Evolutionary conservation across 2,329 filamentous ascomycete genomes (phyloP).

Genomic region (Nemania sp.): DNA sequence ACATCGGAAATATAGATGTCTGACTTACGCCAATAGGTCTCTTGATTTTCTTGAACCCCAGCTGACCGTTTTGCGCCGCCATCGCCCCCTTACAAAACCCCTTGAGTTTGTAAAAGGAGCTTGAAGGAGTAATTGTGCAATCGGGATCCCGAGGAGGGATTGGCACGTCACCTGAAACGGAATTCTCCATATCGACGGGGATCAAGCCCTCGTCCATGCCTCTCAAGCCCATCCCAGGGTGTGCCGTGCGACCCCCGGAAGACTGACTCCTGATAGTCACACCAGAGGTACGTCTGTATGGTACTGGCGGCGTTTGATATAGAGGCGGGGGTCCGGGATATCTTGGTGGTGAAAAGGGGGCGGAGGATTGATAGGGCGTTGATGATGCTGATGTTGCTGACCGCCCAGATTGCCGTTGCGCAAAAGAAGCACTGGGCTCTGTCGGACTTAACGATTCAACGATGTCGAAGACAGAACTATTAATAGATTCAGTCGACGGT

Average conservation of each 20-base stretch:
- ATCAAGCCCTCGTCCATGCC: slow-evolving; percentile 43
- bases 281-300: slow-evolving; percentile 21
- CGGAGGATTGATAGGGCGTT: slow-evolving; percentile 7
- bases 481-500: slow-evolving; percentile 44
- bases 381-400: slow-evolving; percentile 13
- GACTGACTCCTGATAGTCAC: slow-evolving; percentile 18
- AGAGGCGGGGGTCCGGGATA: slow-evolving; percentile 33
- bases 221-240: slow-evolving; percentile 4
- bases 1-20: not conserved
- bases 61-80: slow-evolving; percentile 52
- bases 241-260: slow-evolving; percentile 15
- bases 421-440: slow-evolving; percentile 23
- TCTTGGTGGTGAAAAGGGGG: slow-evolving; percentile 14
- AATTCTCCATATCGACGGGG: slow-evolving; percentile 42
- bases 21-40: slow-evolving; percentile 50
- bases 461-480: slow-evolving; percentile 44
- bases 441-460: slow-evolving; percentile 36
- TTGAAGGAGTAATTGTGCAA: slow-evolving; percentile 49
- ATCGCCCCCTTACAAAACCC: slow-evolving; percentile 61
- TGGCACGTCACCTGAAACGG: slow-evolving; percentile 21
- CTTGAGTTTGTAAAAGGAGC: slow-evolving; percentile 58
- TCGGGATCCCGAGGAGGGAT: slow-evolving; percentile 40
- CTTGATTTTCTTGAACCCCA: slow-evolving; percentile 56
- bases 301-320: slow-evolving; percentile 28
- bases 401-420: slow-evolving; percentile 30